phyloP scores from a whole-genome alignment of 805 yeast genomes.

The Metschnikowia corniflorae region DNA sequence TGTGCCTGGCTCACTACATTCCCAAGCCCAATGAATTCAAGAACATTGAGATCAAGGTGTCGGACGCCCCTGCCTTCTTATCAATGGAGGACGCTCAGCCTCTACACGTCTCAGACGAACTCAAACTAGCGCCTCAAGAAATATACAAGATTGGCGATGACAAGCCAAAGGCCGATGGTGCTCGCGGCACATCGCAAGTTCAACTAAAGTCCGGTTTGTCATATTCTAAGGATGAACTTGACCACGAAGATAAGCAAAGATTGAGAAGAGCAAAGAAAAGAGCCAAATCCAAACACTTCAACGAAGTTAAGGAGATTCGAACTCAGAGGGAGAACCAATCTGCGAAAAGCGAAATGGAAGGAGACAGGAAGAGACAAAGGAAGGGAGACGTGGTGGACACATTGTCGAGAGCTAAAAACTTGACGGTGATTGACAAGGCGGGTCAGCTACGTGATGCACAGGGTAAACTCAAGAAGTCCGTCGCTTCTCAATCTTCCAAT shows the following conservation, averaged over 20 bases:
- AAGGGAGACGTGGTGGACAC: constrained; percentile 66
- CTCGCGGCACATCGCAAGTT: constrained; percentile 49
- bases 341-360: constrained; percentile 12
- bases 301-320: constrained; percentile 29
- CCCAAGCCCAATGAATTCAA: constrained; percentile 82
- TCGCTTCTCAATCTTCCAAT: constrained; percentile 27
- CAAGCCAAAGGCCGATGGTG: constrained; percentile 27
- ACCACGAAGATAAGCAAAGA: constrained; percentile 82
- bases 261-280: constrained; percentile 84
- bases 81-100: constrained; percentile 98
- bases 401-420: constrained; percentile 66
- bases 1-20: constrained; percentile 90
- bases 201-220: constrained; percentile 73
- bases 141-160: constrained; percentile 58
- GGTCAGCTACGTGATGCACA: constrained; percentile 72
- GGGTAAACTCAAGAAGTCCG: constrained; percentile 58
- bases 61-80: constrained; percentile 63
- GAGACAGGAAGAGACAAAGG: constrained; percentile 47
- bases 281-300: constrained; percentile 58
- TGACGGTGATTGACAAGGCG: constrained; percentile 70
- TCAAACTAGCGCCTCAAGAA: constrained; percentile 93
- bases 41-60: constrained; percentile 71
- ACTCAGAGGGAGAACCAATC: constrained; percentile 27
- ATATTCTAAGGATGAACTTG: constrained; percentile 75
- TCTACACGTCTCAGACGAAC: constrained; percentile 65